Evolutionary conservation across 768 basidiomycete species (phyloP), one percentile per base, ranked within the genome.

Genomic region (Suillus clintonianus): DNA sequence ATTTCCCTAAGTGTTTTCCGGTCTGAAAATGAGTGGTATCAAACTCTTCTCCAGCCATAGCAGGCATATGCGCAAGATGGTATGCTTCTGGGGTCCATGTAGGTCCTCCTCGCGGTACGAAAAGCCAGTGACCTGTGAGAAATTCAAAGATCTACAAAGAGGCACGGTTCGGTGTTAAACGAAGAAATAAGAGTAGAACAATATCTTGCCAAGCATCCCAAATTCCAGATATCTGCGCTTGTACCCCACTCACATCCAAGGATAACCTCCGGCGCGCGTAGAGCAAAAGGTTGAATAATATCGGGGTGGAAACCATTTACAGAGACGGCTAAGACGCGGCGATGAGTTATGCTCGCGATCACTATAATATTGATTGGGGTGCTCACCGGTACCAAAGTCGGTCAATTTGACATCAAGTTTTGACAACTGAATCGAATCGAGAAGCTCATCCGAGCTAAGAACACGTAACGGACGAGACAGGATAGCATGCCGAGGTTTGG

Each of bases 241-340:
- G 69, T 51, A 15, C 59, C 47, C 71, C 70, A 67, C 4, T 64
- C 54, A 37, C 62, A 64, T 11, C 65, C 59, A 19, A 75, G 70
- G 54, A 68, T 69, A 32, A 75, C 65, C 56, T 75, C 74, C 5
- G 74, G 72, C 1, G 72, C 71, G 27, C 69, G 67, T 47, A 72
- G 41, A 13, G 67, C 39, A 32, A 39, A 36, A n/a, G 71, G 67
- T 64, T 69, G 70, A 59, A 42, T 42, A 22, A 30, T 24, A 36
- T 22, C 8, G 1, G 24, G 27, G 14, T 42, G 34, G 11, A n/a
- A n/a, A n/a, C 48, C 45, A 54, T 47, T 1, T 15, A 27, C 7
- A 34, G 11, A 24, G 57, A 43, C 45, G n/a, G 27, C 32, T 27
- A 27, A 59, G n/a, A 30, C 24, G 10, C 5, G 7, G 13, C 55